Evolutionary conservation across 2,329 filamentous ascomycete genomes (phyloP), one percentile per base, ranked within the genome.

Genomic region (Chlorencoelia australis): DNA sequence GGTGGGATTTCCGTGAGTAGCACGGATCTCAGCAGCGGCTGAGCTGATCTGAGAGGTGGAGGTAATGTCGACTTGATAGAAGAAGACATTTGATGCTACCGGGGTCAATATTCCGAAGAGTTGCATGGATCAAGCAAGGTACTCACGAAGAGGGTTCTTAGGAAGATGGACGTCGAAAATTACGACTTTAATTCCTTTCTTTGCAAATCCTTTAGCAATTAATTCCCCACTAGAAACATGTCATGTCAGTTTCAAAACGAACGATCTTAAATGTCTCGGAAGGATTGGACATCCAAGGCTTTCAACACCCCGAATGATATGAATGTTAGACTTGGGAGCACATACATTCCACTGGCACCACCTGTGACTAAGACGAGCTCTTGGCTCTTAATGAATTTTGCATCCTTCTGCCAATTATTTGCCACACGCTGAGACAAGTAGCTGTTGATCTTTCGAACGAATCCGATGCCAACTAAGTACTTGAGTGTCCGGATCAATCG

Each of bases 361-460:
- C 83, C 83, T 0, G 82, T 86, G n/a, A 88, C 68, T 25, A 87
- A 63, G 3, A 82, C 77, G 27, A 86, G 63, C 59, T 86, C 81
- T 32, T 67, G 68, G 19, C 65, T 64, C 75, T 80, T 84, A 14
- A 73, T 66, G 55, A 79, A 80, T 18, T 54, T 59, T 17, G 54
- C 58, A 47, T 73, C 68, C n/a, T 49, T 51, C 8, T 53, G 61
- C 61, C 65, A 73, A 51, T 67, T 68, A 54, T 71, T 71, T 32
- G 61, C 42, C 2, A 58, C 59, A 5, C 65, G 59, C 2, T 64
- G 58, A 40, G 72, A 75, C 7, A 76, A 57, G 53, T 63, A 70
- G 9, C 53, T 54, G 52, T 67, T 75, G 13, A 71, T 41, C 31
- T 60, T 60, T 17, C 63, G 58, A 7, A 66, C 46, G n/a, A 78